Evolutionary conservation across 257 asterid genomes (phyloP), one percentile per base, ranked within the genome.

Genomic region (Linaria vulgaris): DNA sequence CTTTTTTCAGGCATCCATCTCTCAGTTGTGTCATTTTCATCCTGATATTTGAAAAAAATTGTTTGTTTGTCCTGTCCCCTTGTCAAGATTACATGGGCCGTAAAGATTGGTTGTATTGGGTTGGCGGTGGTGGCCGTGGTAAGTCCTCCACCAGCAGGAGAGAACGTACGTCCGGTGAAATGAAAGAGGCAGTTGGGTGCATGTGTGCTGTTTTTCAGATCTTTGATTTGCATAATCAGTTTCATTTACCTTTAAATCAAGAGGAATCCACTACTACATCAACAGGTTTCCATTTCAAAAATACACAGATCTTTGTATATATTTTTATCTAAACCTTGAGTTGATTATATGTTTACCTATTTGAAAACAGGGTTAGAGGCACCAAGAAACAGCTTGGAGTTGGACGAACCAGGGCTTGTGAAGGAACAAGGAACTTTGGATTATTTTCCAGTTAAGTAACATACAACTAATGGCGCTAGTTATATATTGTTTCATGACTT

Each of bases 311-410:
- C 14, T 10, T 11, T 55, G 12, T 20, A 48, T 30, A 3, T 14
- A 25, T 41, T 12, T 22, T 19, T 8, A 9, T 64, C 22, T 34
- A 38, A 8, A 16, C 22, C 20, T 43, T 46, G 62, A 27, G 64
- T 61, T 62, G 19, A 27, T 12, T 19, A 16, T 20, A 55, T 21
- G 7, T 9, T 38, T n/a, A 27, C n/a, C 66, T 15, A 25, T 25
- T 3, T 34, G 5, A 34, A 68, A 78, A 78, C 82, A 86, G 96
- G 95, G 25, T 61, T 86, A 12, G 92, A 84, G 66, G 96, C 95
- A 39, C 98, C 95, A 57, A 86, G 98, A 66, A 91, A 88, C 76
- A 91, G 96, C 73, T 73, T 88, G 90, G 98, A 91, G 46, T 12
- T 76, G 27, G 88, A 72, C 16, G 84, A n/a, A n/a, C n/a, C n/a